These are phyloP conservation scores for Cryptococcus sp. DNA, from an alignment of 1,284 basidiomycete genomes.

Conservation along the genomic window DNA sequence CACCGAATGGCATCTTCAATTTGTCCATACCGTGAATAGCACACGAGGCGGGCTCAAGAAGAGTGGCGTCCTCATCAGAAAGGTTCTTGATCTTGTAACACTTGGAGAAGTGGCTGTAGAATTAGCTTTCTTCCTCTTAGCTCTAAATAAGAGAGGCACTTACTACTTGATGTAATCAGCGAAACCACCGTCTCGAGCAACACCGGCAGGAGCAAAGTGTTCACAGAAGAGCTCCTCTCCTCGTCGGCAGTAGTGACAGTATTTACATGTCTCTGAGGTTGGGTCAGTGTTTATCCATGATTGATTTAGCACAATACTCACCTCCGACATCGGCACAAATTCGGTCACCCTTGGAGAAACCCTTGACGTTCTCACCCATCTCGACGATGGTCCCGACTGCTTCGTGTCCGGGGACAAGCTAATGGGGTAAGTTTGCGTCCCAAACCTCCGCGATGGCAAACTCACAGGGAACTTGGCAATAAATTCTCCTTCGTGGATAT, in stretches of 20 bases:
- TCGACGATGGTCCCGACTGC: slow-evolving; percentile 65
- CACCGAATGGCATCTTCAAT: slow-evolving; percentile 67
- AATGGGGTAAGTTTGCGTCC: background rate
- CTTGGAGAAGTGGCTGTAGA: slow-evolving; percentile 56
- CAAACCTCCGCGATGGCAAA: background rate
- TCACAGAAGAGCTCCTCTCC: slow-evolving; percentile 70
- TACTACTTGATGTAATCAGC: slow-evolving; percentile 77
- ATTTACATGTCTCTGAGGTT: slow-evolving; percentile 53
- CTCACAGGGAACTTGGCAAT: slow-evolving; percentile 63
- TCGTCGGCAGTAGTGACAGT: slow-evolving; percentile 77
- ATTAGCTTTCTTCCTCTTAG: background rate
- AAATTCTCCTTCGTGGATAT: slow-evolving; percentile 72
- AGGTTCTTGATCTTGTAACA: slow-evolving; percentile 79
- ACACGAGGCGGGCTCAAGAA: slow-evolving; percentile 82
- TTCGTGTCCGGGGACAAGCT: slow-evolving; percentile 79
- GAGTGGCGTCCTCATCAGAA: slow-evolving; percentile 77
- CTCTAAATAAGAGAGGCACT: slow-evolving; percentile 25
- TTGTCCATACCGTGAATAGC: slow-evolving; percentile 85
- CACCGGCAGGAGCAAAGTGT: slow-evolving; percentile 69
- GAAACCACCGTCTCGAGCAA: slow-evolving; percentile 75
- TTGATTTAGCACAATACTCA: slow-evolving; percentile 10
- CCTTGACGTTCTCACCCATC: slow-evolving; percentile 65
- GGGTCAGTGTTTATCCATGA: background rate
- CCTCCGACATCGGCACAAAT: slow-evolving; percentile 66
- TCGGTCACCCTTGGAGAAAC: slow-evolving; percentile 66